Evolutionary conservation across 164 flowering plant genomes (phyloP).

Genomic region (Vitis rotundifolia): DNA sequence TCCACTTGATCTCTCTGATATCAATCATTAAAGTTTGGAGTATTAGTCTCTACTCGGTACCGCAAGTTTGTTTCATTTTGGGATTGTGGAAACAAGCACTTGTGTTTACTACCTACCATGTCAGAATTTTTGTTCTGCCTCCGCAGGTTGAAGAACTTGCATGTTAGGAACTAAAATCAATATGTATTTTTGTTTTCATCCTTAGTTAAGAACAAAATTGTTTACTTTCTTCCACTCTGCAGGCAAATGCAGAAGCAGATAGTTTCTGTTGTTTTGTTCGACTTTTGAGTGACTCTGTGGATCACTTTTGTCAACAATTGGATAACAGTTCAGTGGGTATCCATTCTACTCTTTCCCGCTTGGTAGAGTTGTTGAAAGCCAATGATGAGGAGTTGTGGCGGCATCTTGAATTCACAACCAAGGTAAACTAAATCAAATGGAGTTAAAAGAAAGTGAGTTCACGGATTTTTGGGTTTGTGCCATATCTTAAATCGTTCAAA

Average conservation of each 20-base stretch:
- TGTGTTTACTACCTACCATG: too few relatives aligned
- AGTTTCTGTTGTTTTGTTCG: conserved; percentile 77
- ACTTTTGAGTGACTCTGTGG: conserved; percentile 66
- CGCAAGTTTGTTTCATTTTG: too few relatives aligned
- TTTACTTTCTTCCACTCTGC: conserved; percentile 12
- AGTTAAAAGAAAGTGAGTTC: too few relatives aligned
- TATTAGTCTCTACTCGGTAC: neutral
- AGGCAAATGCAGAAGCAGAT: conserved; percentile 79
- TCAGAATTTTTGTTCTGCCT: neutral
- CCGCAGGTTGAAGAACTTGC: neutral
- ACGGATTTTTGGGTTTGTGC: too few relatives aligned
- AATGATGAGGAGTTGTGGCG: conserved; percentile 67
- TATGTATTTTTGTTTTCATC: neutral
- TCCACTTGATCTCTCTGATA: neutral
- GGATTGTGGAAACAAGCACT: too few relatives aligned
- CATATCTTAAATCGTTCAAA: too few relatives aligned
- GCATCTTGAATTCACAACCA: conserved; percentile 60
- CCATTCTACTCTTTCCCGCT: conserved; percentile 60
- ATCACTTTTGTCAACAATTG: conserved; percentile 73
- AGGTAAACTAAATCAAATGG: conserved; percentile 31
- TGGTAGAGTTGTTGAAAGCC: conserved; percentile 52
- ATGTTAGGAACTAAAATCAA: neutral
- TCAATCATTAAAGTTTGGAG: too few relatives aligned
- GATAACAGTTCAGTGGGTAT: conserved; percentile 68
- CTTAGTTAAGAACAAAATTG: neutral